A percentile compares a stretch with the other conserved stretches of the same genome.
phyloP scores from a whole-genome alignment of 2,329 filamentous ascomycete species.

The Didymella segeticola region DNA sequence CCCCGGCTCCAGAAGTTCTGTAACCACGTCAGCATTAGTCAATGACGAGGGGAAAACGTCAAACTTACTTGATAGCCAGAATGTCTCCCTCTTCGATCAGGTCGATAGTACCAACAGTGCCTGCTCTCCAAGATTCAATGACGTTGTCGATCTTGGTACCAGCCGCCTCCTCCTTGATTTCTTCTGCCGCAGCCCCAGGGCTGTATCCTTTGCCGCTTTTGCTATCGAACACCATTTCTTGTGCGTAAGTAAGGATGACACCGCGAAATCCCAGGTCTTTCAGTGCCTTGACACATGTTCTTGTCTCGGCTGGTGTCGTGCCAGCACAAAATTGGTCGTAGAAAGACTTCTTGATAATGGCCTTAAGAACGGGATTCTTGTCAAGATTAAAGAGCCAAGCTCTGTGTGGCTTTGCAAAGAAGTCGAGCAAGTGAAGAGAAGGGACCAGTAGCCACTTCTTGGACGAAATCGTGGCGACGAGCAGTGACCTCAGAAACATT shows the following conservation, averaged over 20 bases:
- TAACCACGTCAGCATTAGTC: constrained; percentile 14
- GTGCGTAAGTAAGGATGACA: constrained; percentile 84
- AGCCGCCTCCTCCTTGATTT: constrained; percentile 5
- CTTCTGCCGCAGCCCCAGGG: constrained; percentile 22
- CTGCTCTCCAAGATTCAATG: constrained; percentile 46
- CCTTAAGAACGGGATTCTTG: constrained; percentile 74
- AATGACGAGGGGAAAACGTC: neutral
- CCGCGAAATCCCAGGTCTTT: constrained; percentile 80
- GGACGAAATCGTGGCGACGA: constrained; percentile 57
- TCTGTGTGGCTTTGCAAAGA: constrained; percentile 49
- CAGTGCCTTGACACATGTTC: constrained; percentile 63
- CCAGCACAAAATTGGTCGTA: constrained; percentile 93
- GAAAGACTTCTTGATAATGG: constrained; percentile 77
- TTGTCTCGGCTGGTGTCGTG: constrained; percentile 72
- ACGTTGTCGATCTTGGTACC: constrained; percentile 27
- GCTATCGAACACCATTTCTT: constrained; percentile 63
- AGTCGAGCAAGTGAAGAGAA: constrained; percentile 48
- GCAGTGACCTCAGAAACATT: constrained; percentile 40
- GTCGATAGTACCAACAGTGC: constrained; percentile 39
- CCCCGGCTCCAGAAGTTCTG: constrained; percentile 55
- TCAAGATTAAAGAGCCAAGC: constrained; percentile 65
- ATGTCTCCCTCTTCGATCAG: constrained; percentile 41
- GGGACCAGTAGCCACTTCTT: constrained; percentile 51
- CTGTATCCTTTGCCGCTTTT: constrained; percentile 31
- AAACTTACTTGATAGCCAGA: constrained; percentile 40